Evolutionary conservation across 108 stramenopile species (phyloP), one percentile per base, ranked within the genome.

Genomic region (Cyclotella baltica): DNA sequence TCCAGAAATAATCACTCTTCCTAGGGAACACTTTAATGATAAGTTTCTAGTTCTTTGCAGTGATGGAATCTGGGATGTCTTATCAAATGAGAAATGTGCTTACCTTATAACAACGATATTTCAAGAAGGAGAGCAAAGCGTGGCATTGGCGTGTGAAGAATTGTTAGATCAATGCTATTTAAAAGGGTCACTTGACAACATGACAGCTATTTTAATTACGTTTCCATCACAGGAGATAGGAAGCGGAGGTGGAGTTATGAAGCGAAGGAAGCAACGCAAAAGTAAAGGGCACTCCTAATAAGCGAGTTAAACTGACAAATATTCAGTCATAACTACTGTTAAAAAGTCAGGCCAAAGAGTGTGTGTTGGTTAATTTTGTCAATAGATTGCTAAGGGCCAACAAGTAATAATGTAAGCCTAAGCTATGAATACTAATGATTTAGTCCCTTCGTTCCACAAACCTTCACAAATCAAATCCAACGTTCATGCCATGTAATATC

Each of bases 51-150:
- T 93, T 25, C 47, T 99, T 15, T 97, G 95, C 0, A 93, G 97
- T 62, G 98, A 99, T 78, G 98, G 98, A 15, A 87, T 99, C 37
- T 99, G 97, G 98, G 98, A 99, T 75, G 96, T 97, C 3, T 46
- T 93, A 33, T 77, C 85, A n/a, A 88, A 87, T 27, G 87, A 96
- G 70, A 77, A 93, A 48, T 95, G 95, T 36, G 88, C 89, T 27
- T 70, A 87, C n/a, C 86, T 95, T 31, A 85, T 97, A 10, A 75
- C 85, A 37, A 76, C 80, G 70, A 62, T 89, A 18, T 56, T 89
- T 66, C 71, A 84, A 38, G 86, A 89, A 67, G 90, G 92, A 22
- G 88, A 90, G 72, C 50, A 52, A 10, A 83, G 89, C 62, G 30
- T 89, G 13, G 84, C 80, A 30, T 75, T 89, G 70, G 73, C 83